Conservation (phyloP, 306 rosid species). For the Cicer judaicum region DNA sequence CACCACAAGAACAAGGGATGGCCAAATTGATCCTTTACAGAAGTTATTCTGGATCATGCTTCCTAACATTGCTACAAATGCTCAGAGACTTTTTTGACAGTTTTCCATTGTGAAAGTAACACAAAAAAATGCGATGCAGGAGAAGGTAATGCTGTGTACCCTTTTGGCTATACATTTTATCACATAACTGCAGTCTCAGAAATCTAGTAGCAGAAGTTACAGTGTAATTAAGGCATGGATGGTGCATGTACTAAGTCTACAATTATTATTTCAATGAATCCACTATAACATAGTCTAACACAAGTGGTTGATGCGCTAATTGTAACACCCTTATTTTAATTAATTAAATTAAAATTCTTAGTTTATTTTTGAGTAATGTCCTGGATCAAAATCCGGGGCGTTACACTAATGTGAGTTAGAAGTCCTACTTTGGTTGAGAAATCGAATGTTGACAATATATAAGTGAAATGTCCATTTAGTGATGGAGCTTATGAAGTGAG, state of each 20-base stretch:
- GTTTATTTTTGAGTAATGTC: no score
- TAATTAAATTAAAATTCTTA: no score
- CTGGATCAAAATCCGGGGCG: no score
- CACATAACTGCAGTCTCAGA: not conserved
- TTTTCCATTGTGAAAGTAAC: slow-evolving; percentile 49
- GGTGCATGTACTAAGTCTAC: not conserved
- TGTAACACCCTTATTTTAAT: no score
- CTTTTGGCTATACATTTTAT: slow-evolving; percentile 34
- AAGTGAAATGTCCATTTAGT: not conserved
- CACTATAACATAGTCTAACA: no score
- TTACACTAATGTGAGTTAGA: no score
- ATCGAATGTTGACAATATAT: no score
- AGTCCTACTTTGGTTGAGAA: no score
- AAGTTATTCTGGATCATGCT: slow-evolving; percentile 72
- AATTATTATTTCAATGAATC: not conserved
- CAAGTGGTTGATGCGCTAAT: no score
- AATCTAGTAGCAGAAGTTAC: slow-evolving; percentile 22
- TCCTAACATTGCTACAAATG: slow-evolving; percentile 66
- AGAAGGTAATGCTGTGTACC: slow-evolving; percentile 2
- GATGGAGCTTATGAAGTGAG: not conserved
- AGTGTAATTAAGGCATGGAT: slow-evolving; percentile 26
- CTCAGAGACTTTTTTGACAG: slow-evolving; percentile 48
- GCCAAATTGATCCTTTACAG: slow-evolving; percentile 64
- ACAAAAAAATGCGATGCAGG: not conserved
- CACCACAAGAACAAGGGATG: slow-evolving; percentile 72